These are phyloP conservation scores for Paramecium bursaria DNA, from an alignment of 73 alveolate genomes.

Conservation along the genomic window DNA sequence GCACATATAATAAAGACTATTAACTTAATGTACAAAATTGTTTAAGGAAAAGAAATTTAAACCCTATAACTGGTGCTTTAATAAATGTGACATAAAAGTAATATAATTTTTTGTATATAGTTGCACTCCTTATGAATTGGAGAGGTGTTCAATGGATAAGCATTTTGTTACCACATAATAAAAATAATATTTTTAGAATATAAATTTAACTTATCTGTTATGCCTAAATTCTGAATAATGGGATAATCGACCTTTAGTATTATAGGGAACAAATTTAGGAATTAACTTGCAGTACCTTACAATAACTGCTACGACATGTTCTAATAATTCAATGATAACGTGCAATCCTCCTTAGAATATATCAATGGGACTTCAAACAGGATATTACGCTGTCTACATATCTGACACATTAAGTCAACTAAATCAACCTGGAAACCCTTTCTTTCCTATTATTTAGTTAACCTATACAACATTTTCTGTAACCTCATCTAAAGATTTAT, in stretches of 20 bases:
- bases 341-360: conserved; percentile 35
- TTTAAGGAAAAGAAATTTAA: neutral
- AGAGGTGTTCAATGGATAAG: conserved; percentile 30
- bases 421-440: conserved; percentile 27
- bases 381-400: conserved; percentile 11
- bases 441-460: neutral
- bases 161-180: conserved; percentile 28
- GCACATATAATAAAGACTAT: neutral
- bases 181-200: conserved; percentile 6
- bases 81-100: conserved; percentile 10
- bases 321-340: neutral
- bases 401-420: conserved; percentile 4
- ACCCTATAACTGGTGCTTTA: neutral
- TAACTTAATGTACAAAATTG: conserved; percentile 19
- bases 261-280: conserved; percentile 13
- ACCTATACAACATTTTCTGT: conserved; percentile 20
- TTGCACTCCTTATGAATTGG: conserved; percentile 34
- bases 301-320: neutral
- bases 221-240: conserved; percentile 32
- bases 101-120: neutral
- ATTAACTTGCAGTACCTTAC: neutral
- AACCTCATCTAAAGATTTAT: neutral
- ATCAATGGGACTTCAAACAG: neutral
- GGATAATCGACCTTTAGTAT: conserved; percentile 29
- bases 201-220: conserved; percentile 1